These are phyloP conservation scores for Mycosphaerelloides madeirae DNA, from an alignment of 2,329 filamentous ascomycete species.

Conservation along the genomic window DNA sequence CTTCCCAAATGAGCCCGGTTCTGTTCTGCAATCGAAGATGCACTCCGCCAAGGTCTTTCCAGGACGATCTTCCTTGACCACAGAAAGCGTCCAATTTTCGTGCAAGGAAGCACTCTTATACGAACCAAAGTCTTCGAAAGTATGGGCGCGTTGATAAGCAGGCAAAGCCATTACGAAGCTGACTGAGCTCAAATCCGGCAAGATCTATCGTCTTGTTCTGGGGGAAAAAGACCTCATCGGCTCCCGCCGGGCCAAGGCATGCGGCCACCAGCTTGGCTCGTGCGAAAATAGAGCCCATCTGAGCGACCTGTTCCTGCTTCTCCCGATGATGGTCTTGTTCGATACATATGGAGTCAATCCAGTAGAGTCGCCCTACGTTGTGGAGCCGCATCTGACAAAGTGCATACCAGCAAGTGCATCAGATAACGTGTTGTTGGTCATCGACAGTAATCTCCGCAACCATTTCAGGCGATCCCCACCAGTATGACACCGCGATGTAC, in stretches of 20 bases:
- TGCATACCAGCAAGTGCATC: slow-evolving; percentile 4
- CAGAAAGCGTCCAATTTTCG: neutral
- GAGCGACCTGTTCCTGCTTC: slow-evolving; percentile 13
- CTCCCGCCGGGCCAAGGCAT: neutral
- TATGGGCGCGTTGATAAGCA: neutral
- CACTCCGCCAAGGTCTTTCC: too few species aligned
- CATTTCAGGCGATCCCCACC: neutral
- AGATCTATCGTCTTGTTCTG: neutral
- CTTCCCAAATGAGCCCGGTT: too few species aligned
- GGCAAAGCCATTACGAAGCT: neutral
- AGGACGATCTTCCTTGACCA: neutral
- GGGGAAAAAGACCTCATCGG: neutral
- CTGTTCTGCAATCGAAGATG: too few species aligned
- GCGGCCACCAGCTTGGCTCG: neutral
- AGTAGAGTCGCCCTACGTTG: neutral
- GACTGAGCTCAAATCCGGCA: neutral
- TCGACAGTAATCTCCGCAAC: neutral
- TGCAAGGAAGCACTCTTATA: slow-evolving; percentile 5
- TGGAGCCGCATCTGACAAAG: neutral
- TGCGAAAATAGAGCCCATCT: slow-evolving; percentile 16
- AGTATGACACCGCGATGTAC: slow-evolving; percentile 1
- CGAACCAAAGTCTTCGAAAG: slow-evolving; percentile 5
- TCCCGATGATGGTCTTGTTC: slow-evolving; percentile 14
- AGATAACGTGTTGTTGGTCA: neutral
- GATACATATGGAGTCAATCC: slow-evolving; percentile 20